Base-by-base conservation (phyloP, 192 early-diverging fungal species). In the Phlyctochytrium arcticum region DNA sequence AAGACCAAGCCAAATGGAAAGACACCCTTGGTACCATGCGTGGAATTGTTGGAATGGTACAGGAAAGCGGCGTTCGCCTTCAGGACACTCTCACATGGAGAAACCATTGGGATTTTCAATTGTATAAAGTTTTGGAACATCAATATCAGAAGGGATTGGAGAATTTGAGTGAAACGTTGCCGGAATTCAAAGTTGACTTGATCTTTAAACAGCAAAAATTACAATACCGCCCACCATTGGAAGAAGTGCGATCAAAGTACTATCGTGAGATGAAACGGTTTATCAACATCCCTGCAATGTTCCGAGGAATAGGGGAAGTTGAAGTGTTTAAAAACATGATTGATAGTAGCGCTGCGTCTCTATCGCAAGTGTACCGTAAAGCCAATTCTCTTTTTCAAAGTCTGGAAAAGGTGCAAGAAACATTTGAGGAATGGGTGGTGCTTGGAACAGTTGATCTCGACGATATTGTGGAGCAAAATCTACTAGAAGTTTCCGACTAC, bases 231-330 rank as follows among this genome's bases (percentile, higher is more conserved):
- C 84, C 84, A 26, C 48, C 80, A 1, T 80, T 76, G 47, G 84
- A 85, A 66, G 83, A 85, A 60, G 75, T 85, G 57, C 67, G 75
- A 42, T 79, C 84, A n/a, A 84, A 84, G 57, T 85, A 84, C 65
- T 85, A 82, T 57, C 67, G 81, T 3, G 84, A 85, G 69, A 77
- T 85, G 69, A 84, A 84, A 63, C 79, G 79, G 58, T 75, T 84
- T 54, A 82, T 85, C 55, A 85, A 79, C 48, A 70, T 82, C 9
- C 84, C 84, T 10, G 54, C 67, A 23, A 19, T 68, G 2, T 84
- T 85, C 62, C 68, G 70, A 49, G 71, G 77, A 8, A 64, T 85
- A 3, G 73, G 75, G 2, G 77, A 84, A 2, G 61, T 35, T 12
- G 36, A 62, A 17, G 70, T 79, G 10, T 85, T 81, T 64, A 36